Evolutionary conservation across 768 basidiomycete genomes (phyloP).

Genomic region (Naematelia aurantialba): DNA sequence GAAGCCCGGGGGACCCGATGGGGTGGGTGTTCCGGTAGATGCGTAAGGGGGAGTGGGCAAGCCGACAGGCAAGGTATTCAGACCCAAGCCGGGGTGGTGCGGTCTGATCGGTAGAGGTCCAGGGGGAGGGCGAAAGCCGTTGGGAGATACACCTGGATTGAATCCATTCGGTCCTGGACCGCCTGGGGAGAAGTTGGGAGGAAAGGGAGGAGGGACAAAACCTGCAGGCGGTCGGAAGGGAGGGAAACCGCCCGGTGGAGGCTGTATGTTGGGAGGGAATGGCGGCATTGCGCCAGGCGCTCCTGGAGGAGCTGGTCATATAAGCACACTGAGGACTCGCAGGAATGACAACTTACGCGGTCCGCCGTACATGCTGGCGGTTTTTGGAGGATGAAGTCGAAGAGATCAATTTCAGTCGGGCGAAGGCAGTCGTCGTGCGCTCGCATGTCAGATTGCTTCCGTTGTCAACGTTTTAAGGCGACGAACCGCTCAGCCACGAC

Average conservation of each 20-base stretch:
- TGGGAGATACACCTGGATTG: constrained; percentile 9
- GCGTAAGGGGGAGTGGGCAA: constrained; percentile 28
- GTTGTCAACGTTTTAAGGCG: too few relatives aligned
- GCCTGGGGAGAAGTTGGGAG: constrained; percentile 31
- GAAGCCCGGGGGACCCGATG: constrained; percentile 37
- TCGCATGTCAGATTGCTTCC: too few relatives aligned
- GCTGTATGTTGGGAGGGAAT: constrained; percentile 33
- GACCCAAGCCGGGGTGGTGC: constrained; percentile 31
- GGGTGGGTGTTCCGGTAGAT: constrained; percentile 10
- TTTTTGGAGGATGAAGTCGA: background rate
- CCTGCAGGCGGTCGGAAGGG: constrained; percentile 26
- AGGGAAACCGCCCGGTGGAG: constrained; percentile 21
- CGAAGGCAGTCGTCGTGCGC: too few relatives aligned
- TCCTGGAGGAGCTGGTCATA: constrained; percentile 34
- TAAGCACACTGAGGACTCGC: background rate
- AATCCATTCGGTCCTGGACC: constrained; percentile 16
- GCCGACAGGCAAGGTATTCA: constrained; percentile 25
- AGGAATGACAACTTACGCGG: constrained; percentile 17
- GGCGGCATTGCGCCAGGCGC: constrained; percentile 35
- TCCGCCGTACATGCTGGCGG: constrained; percentile 11
- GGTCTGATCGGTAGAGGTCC: constrained; percentile 17
- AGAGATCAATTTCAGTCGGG: background rate
- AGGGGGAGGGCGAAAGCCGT: constrained; percentile 22
- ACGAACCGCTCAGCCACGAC: too few relatives aligned
- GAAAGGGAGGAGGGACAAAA: constrained; percentile 38